These are phyloP conservation scores for Coemansia sp. DNA, from an alignment of 192 early-diverging fungal species.

Conservation along the genomic window DNA sequence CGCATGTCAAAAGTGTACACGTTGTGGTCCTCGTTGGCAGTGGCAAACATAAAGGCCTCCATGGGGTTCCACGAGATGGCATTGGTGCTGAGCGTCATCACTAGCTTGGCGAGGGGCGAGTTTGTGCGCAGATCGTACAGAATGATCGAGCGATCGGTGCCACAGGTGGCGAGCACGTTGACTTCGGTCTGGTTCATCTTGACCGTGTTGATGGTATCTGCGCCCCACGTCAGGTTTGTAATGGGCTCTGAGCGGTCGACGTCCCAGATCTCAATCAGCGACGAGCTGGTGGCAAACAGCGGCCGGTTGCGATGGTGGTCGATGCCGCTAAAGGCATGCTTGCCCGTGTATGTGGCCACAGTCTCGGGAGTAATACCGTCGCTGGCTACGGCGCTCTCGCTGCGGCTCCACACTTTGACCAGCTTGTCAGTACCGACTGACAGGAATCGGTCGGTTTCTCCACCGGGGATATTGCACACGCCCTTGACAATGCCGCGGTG, in stretches of 20 bases:
- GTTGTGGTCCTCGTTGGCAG: slow-evolving; percentile 98
- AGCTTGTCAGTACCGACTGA: slow-evolving; percentile 95
- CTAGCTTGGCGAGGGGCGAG: slow-evolving; percentile 82
- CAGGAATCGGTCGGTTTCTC: slow-evolving; percentile 68
- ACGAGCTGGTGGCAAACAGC: slow-evolving; percentile 88
- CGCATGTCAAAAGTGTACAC: slow-evolving; percentile 98
- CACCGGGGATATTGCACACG: slow-evolving; percentile 69
- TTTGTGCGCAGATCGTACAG: slow-evolving; percentile 93
- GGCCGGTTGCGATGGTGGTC: slow-evolving; percentile 88
- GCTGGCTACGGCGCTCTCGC: slow-evolving; percentile 36
- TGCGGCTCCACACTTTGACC: slow-evolving; percentile 90
- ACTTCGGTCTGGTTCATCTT: slow-evolving; percentile 97
- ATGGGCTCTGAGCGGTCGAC: slow-evolving; percentile 82
- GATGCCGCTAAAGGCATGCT: slow-evolving; percentile 79
- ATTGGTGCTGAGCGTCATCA: slow-evolving; percentile 88
- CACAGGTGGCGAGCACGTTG: slow-evolving; percentile 90
- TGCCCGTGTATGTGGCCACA: slow-evolving; percentile 77
- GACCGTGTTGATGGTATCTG: slow-evolving; percentile 93
- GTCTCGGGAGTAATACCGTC: slow-evolving; percentile 56
- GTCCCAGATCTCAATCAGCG: slow-evolving; percentile 93
- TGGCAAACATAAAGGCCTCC: slow-evolving; percentile 95
- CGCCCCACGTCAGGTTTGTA: slow-evolving; percentile 86
- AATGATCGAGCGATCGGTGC: slow-evolving; percentile 92
- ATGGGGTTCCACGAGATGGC: slow-evolving; percentile 99
- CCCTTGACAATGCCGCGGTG: slow-evolving; percentile 92